Conservation (phyloP, 768 basidiomycete genomes). For the Auricularia cornea region DNA sequence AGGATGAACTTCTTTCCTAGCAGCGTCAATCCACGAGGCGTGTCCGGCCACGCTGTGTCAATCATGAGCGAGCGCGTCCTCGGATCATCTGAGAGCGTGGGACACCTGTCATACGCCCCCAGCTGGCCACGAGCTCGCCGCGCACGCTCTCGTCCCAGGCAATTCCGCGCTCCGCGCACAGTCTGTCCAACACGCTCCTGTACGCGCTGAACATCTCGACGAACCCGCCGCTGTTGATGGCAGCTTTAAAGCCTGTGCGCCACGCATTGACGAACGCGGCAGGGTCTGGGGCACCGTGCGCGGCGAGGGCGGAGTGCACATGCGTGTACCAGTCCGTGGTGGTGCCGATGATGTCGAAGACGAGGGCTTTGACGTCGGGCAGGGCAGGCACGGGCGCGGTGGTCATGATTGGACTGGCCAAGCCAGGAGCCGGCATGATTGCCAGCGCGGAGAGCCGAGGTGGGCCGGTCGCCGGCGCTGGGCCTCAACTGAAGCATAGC, state of each 20-base stretch:
- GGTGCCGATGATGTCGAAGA: constrained; percentile 5
- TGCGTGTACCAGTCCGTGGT: constrained; percentile 1
- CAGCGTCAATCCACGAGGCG: background rate
- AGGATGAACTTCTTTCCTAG: background rate
- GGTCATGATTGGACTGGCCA: no score
- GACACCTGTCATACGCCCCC: background rate
- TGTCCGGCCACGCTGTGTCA: background rate
- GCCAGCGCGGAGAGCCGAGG: no score
- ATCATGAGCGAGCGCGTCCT: background rate
- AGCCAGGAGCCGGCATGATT: no score
- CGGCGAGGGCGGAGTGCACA: background rate
- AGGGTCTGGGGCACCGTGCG: background rate
- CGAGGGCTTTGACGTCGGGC: background rate
- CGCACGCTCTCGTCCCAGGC: background rate
- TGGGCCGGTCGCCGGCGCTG: no score
- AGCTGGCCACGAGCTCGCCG: background rate
- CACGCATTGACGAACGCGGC: background rate
- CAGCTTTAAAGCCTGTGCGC: background rate
- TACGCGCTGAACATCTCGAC: background rate
- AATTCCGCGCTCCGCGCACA: constrained; percentile 2
- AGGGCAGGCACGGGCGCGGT: no score
- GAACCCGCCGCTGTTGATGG: background rate
- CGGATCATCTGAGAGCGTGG: background rate
- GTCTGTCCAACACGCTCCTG: background rate
- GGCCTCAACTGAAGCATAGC: no score